These are phyloP conservation scores for Glarea lozoyensis DNA, from an alignment of 495 filamentous ascomycete genomes.

Conservation along the genomic window DNA sequence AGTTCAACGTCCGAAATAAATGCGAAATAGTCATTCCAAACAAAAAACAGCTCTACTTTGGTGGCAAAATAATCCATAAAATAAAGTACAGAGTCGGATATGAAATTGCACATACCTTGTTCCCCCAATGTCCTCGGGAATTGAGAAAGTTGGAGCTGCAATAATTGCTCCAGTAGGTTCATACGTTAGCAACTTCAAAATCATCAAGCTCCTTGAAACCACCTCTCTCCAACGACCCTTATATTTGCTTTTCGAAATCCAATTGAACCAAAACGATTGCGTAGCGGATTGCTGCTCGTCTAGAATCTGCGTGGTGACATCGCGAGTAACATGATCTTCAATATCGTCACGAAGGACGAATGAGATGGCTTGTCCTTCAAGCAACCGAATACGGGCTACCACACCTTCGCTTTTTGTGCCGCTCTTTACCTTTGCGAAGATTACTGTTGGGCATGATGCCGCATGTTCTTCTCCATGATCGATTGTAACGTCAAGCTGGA, in stretches of 20 bases:
- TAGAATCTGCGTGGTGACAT: conserved; percentile 43
- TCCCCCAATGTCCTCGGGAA: conserved; percentile 65
- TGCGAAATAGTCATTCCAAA: background rate
- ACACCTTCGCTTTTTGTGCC: conserved; percentile 52
- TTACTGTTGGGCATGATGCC: conserved; percentile 34
- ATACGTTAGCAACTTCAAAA: conserved; percentile 65
- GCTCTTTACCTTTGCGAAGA: conserved; percentile 41
- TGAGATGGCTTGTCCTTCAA: conserved; percentile 57
- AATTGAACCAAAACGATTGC: conserved; percentile 58
- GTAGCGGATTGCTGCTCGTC: conserved; percentile 55
- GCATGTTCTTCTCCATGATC: conserved; percentile 45
- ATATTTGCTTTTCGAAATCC: conserved; percentile 59
- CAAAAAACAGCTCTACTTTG: too few relatives aligned
- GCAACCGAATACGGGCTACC: conserved; percentile 43
- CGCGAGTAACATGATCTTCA: conserved; percentile 37
- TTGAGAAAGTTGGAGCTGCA: conserved; percentile 52
- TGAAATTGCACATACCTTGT: conserved; percentile 30
- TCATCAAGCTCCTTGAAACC: conserved; percentile 56
- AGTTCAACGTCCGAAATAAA: background rate
- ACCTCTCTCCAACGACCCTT: conserved; percentile 63
- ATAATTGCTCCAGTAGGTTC: conserved; percentile 49
- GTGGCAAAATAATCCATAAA: too few relatives aligned
- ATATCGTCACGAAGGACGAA: conserved; percentile 54
- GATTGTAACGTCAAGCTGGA: conserved; percentile 57
- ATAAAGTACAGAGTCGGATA: too few relatives aligned